These are phyloP conservation scores for Cladosporium velox DNA, from an alignment of 2,329 filamentous ascomycete genomes.

Conservation along the genomic window DNA sequence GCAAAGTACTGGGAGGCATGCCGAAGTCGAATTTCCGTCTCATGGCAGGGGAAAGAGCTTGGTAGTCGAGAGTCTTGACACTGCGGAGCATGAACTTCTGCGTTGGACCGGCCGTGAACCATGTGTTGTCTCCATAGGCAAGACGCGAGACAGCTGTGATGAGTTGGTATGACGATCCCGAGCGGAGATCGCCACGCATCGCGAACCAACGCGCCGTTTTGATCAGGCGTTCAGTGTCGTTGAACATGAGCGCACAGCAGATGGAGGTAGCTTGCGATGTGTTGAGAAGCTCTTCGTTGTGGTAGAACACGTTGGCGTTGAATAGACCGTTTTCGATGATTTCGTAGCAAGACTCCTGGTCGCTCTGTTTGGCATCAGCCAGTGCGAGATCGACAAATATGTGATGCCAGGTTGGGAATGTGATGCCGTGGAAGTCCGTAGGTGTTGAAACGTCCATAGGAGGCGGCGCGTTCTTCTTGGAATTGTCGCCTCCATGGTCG, in stretches of 20 bases:
- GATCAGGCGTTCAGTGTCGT: conserved; percentile 75
- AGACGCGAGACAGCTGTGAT: conserved; percentile 77
- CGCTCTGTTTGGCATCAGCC: conserved; percentile 67
- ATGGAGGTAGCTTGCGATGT: conserved; percentile 32
- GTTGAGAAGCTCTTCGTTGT: conserved; percentile 42
- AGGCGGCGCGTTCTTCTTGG: conserved; percentile 20
- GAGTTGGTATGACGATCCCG: conserved; percentile 80
- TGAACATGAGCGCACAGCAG: conserved; percentile 77
- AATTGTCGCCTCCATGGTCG: conserved; percentile 27
- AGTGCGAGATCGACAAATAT: conserved; percentile 87
- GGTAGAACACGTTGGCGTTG: conserved; percentile 82
- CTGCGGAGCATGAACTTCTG: conserved; percentile 92
- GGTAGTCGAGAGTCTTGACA: conserved; percentile 83
- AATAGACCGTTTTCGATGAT: conserved; percentile 71
- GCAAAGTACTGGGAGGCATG: conserved; percentile 42
- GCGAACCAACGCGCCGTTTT: conserved; percentile 80
- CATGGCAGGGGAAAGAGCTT: conserved; percentile 57
- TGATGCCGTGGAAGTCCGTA: conserved; percentile 70
- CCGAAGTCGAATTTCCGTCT: conserved; percentile 47
- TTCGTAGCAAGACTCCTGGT: conserved; percentile 73
- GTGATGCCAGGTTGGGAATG: conserved; percentile 83
- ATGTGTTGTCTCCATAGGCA: conserved; percentile 69
- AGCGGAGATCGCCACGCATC: conserved; percentile 67
- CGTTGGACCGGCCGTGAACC: conserved; percentile 77
- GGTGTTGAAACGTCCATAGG: conserved; percentile 39